Evolutionary conservation across 2,329 filamentous ascomycete species (phyloP).

Genomic region (Scortechinia acanthostroma): DNA sequence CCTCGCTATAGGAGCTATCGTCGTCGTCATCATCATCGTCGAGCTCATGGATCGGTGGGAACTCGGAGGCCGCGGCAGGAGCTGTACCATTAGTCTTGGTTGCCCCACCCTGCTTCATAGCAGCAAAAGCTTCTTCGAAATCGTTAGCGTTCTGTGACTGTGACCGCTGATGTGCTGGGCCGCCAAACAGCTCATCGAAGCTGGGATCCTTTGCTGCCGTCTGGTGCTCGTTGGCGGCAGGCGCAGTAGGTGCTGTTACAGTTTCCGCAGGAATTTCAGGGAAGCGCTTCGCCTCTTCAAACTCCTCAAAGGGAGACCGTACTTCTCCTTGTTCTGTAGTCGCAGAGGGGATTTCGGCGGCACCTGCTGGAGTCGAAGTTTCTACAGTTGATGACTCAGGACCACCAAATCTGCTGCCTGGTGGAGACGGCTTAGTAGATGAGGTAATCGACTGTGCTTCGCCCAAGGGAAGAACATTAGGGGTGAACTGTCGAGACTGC

Average conservation of each 20-base stretch:
- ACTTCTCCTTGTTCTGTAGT: no score
- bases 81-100: slow-evolving; percentile 12
- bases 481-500: not conserved
- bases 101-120: slow-evolving; percentile 41
- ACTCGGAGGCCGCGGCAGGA: slow-evolving; percentile 51
- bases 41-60: slow-evolving; percentile 86
- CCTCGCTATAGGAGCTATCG: not conserved
- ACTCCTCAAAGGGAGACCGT: not conserved
- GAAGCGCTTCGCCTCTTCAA: not conserved
- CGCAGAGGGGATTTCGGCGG: no score
- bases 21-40: slow-evolving; percentile 69
- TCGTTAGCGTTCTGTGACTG: slow-evolving; percentile 1
- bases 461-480: not conserved
- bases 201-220: not conserved
- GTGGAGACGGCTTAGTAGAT: not conserved
- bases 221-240: not conserved
- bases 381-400: not conserved
- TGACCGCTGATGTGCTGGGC: not conserved
- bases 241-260: not conserved
- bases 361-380: not conserved
- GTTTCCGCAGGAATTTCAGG: not conserved
- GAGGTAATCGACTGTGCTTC: not conserved
- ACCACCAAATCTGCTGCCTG: not conserved
- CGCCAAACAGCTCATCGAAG: slow-evolving; percentile 2
- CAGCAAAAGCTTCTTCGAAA: slow-evolving; percentile 38